Evolutionary conservation across 2,329 filamentous ascomycete species (phyloP), one percentile per base, ranked within the genome.

Genomic region (Saccharata proteae): DNA sequence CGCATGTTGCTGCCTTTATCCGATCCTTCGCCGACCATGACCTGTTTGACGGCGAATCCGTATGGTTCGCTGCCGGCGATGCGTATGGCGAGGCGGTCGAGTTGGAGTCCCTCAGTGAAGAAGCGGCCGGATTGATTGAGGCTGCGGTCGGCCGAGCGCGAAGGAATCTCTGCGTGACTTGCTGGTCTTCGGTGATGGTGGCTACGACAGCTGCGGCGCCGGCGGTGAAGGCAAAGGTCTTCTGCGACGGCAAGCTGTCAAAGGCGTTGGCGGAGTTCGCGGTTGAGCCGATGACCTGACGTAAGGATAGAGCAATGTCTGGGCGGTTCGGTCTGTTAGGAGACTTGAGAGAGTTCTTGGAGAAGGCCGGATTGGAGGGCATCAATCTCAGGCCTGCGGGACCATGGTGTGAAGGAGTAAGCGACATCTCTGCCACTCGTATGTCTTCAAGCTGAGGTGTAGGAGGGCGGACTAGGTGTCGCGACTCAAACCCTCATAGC

Each of bases 141-240:
- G 76, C 74, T 8, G 66, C 65, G 7, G 67, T 67, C 8, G 86
- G 85, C 18, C 82, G 74, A 23, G 88, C 90, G 49, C 85, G 75
- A 61, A 83, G 96, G 62, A 96, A 96, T 37, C 84, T 78, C 53
- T 96, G 88, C 2, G 69, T 70, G 47, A 77, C 57, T 37, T 62
- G 55, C 39, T 68, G 49, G 18, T 80, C 66, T 30, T 75, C 71
- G 40, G 83, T 73, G 31, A 94, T 66, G 43, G 81, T 77, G 6
- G 86, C 83, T 12, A 96, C 73, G 1, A 98, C 83, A n/a, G 84
- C 88, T 25, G 88, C 84, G 7, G 85, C 90, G 34, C 90, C 90
- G 6, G 90, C 88, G 40, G 85, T 86, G 53, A 93, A 90, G 34
- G 85, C 85, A 56, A 96, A 93, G 30, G 67, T 67, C 35, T 62